Evolutionary conservation across 208 protist species (phyloP), one percentile per base, ranked within the genome.

Genomic region (Jaenimonas drosophilae): DNA sequence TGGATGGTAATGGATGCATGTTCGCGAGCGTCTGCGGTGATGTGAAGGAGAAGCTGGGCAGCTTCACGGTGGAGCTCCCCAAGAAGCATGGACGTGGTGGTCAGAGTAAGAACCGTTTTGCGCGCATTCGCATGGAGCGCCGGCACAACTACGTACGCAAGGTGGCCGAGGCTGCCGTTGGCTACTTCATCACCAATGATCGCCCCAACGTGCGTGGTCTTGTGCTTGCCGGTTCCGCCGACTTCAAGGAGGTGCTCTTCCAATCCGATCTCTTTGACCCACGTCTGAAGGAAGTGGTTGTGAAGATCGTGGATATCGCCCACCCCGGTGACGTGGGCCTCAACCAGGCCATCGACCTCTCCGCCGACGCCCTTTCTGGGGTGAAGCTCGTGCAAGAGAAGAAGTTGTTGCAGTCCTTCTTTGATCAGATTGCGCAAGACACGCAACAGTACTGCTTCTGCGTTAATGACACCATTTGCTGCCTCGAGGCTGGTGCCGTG

Each of bases 21-120:
- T 99, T 97, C 51, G 99, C 95, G 24, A 99, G 96, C 4, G 76
- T 99, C 1, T 91, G 80, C 44, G 99, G 99, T 30, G 99, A 96
- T 70, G 95, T 95, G 5, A 89, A 98, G 44, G 86, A 96, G 29
- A 94, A 99, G 43, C 71, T 99, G 0, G 94, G 98, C 48, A 98
- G 96, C 47, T 98, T 99, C 65, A 94, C 85, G 9, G 99, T 99
- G 17, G 98, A 99, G 48, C 85, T 99, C 16, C 99, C 99, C 12
- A 99, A 99, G 94, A 99, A 99, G 83, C 99, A 99, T 76, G 98
- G 97, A 29, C 79, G 97, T 56, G 98, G 98, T 88, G 98, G 98
- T 72, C 98, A 99, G 84, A 99, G 97, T 64, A 96, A 99, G 49
- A 87, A 99, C 36, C 98, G 99, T 91, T 99, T 99, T 48, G 97